Percentiles rank a stretch among this genome's conserved stretches.
Conservation (phyloP, 345 rosid genomes). For the Populus deltoides region DNA sequence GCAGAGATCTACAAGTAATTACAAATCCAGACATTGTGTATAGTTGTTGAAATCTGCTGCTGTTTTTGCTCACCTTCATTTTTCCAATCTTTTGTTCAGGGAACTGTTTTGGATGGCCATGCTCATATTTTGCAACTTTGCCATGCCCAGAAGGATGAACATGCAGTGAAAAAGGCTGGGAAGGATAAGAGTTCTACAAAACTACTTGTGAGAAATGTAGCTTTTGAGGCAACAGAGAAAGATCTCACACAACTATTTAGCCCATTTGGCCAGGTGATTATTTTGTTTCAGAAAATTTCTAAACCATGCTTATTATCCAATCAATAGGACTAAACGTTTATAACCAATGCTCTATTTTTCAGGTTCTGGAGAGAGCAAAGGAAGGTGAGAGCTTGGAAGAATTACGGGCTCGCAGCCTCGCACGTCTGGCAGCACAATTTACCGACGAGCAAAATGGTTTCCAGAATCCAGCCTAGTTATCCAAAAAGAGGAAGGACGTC, state of each 20-base stretch:
- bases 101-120: constrained; percentile 87
- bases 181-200: constrained; percentile 72
- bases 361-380: constrained; percentile 86
- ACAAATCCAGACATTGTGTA: background rate
- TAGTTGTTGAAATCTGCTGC: background rate
- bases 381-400: constrained; percentile 91
- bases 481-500: constrained; percentile 64
- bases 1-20: constrained; percentile 70
- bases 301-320: background rate
- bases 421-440: constrained; percentile 72
- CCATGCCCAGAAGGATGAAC: constrained; percentile 71
- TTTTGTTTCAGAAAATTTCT: background rate
- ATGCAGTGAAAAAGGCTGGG: constrained; percentile 42
- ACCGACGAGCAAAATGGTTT: constrained; percentile 46
- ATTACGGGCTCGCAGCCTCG: constrained; percentile 49
- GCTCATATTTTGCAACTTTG: constrained; percentile 80
- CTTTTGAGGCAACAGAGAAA: constrained; percentile 91
- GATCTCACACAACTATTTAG: constrained; percentile 86
- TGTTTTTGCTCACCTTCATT: background rate
- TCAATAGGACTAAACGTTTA: background rate
- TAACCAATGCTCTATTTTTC: background rate
- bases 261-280: constrained; percentile 87
- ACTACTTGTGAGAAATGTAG: constrained; percentile 80
- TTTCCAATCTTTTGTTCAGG: constrained; percentile 39
- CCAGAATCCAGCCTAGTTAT: constrained; percentile 38